Evolutionary conservation across 306 rosid species (phyloP), one percentile per base, ranked within the genome.

Genomic region (Prunus padus): DNA sequence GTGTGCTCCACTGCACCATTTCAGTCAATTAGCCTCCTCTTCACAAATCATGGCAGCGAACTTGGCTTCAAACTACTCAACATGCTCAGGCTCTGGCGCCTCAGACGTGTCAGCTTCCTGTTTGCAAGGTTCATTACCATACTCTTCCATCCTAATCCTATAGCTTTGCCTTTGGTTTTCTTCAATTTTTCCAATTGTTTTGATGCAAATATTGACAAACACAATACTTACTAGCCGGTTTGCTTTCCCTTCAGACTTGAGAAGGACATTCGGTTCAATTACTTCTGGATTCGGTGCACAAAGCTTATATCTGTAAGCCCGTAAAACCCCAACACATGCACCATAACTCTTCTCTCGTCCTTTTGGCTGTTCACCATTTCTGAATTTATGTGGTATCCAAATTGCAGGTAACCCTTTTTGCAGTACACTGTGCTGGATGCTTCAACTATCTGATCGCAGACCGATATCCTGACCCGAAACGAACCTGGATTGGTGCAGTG

Each of bases 71-170:
- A 89, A 70, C 72, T 90, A 25, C 93, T 95, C 51, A 90, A 88
- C 83, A 95, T 95, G 98, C 92, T 95, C 72, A 86, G 98, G 37
- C 84, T 95, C 70, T 95, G 98, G 98, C 96, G 97, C 11, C 85
- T 95, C 60, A 83, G 97, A 77, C 93, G 97, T 57, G 98, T 95
- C 82, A 86, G 98, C 89, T 77, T 87, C 79, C 87, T 95, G n/a
- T 95, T 95, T 83, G 96, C 98, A 78, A 95, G 98, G 98, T 95
- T 44, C 78, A 42, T 67, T 72, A 30, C 28, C 82, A 80, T 49
- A 16, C 56, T 33, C 71, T 33, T 9, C 18, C 8, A 47, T 47
- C 25, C n/a, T 54, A 45, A 70, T 31, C 62, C 68, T 26, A 12
- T 79, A 37, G 42, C 56, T 65, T 55, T 26, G 45, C 57, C 65